Conservation (phyloP, 495 filamentous ascomycete genomes). For the Astrocystis sublimbata region DNA sequence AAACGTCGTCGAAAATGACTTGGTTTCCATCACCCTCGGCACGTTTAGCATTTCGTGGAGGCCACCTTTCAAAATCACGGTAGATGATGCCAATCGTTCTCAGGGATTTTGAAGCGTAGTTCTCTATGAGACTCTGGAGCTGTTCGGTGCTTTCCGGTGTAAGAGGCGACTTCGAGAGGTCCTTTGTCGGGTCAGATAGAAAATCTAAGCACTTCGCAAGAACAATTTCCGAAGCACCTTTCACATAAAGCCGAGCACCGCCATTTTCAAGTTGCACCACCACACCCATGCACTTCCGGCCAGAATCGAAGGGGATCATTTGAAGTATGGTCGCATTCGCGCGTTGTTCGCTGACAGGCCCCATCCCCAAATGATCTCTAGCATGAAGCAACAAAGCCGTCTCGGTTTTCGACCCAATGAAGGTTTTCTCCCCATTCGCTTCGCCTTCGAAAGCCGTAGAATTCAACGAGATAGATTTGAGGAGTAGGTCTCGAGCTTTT, state of each 20-base stretch:
- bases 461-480: slow-evolving; percentile 78
- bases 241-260: slow-evolving; percentile 71
- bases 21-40: slow-evolving; percentile 67
- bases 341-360: slow-evolving; percentile 66
- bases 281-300: slow-evolving; percentile 85
- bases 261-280: slow-evolving; percentile 68
- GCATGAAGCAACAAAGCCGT: slow-evolving; percentile 79
- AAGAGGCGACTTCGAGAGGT: slow-evolving; percentile 55
- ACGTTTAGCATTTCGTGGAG: slow-evolving; percentile 65
- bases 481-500: slow-evolving; percentile 62
- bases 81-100: slow-evolving; percentile 86
- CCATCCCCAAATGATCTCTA: slow-evolving; percentile 74
- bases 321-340: slow-evolving; percentile 69
- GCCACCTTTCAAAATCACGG: slow-evolving; percentile 88
- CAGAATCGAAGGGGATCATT: slow-evolving; percentile 83
- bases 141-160: slow-evolving; percentile 59
- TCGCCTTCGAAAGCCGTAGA: slow-evolving; percentile 89
- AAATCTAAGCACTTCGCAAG: slow-evolving; percentile 70
- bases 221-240: slow-evolving; percentile 89
- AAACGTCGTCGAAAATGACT: slow-evolving; percentile 76
- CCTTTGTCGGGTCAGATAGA: slow-evolving; percentile 67
- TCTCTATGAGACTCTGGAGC: slow-evolving; percentile 66
- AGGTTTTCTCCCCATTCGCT: slow-evolving; percentile 66
- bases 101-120: slow-evolving; percentile 79
- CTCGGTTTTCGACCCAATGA: slow-evolving; percentile 90